A percentile compares a stretch with the other conserved stretches of the same genome.
phyloP scores from a whole-genome alignment of 1,284 basidiomycete species.

The Meripilus lineatus region DNA sequence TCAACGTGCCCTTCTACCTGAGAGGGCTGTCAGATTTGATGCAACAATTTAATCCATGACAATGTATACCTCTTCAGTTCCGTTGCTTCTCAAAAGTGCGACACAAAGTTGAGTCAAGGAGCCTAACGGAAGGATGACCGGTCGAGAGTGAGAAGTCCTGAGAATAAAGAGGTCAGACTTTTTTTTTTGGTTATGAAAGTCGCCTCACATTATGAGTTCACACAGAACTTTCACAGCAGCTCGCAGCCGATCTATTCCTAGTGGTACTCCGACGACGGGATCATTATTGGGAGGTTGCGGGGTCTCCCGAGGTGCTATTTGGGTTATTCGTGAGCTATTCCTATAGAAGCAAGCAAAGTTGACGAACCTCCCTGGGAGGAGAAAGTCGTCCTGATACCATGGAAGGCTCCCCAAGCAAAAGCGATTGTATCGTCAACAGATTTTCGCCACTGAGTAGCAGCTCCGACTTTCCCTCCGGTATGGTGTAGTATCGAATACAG shows the following conservation, averaged over 20 bases:
- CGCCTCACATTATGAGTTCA: constrained; percentile 56
- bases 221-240: constrained; percentile 47
- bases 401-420: constrained; percentile 58
- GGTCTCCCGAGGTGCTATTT: no score
- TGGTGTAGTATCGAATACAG: constrained; percentile 59
- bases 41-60: background rate
- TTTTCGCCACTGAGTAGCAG: constrained; percentile 67
- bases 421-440: constrained; percentile 61
- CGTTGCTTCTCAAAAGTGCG: constrained; percentile 46
- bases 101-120: constrained; percentile 45
- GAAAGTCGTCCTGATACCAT: constrained; percentile 55
- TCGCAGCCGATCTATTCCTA: constrained; percentile 55
- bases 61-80: background rate
- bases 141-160: constrained; percentile 57
- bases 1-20: constrained; percentile 50
- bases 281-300: constrained; percentile 24
- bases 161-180: background rate
- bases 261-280: constrained; percentile 39
- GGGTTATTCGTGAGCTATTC: no score
- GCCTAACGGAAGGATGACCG: constrained; percentile 74
- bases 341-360: constrained; percentile 4
- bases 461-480: constrained; percentile 74
- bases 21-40: background rate
- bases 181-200: background rate
- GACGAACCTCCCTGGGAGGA: constrained; percentile 35